Conservation (phyloP, 1,139 yeast genomes). For the Geotrichum australiense region DNA sequence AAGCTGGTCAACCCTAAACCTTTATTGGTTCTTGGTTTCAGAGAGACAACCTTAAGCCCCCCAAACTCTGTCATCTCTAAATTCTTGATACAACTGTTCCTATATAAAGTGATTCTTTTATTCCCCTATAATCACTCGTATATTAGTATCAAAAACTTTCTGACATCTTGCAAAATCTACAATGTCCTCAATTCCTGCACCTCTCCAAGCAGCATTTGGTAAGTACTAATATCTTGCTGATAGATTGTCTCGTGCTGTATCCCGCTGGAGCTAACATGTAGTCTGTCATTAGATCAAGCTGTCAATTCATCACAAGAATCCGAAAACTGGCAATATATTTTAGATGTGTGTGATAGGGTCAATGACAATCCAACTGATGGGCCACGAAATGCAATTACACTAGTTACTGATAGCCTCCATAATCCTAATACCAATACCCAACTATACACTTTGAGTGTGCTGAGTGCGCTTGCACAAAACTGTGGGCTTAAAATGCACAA, state of each 20-base stretch:
- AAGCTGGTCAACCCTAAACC: no score
- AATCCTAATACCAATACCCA: conserved; percentile 74
- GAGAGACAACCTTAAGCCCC: no score
- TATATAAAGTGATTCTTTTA: no score
- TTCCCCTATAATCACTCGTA: no score
- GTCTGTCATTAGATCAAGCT: conserved; percentile 45
- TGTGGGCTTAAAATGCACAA: conserved; percentile 86
- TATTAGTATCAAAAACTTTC: no score
- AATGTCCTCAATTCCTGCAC: neutral
- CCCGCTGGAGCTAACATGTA: neutral
- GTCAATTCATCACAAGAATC: conserved; percentile 74
- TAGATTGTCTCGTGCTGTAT: neutral
- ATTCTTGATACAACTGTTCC: no score
- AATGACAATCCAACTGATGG: conserved; percentile 63
- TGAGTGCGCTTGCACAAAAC: conserved; percentile 79
- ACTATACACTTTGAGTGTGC: conserved; percentile 61
- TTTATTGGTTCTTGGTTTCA: no score
- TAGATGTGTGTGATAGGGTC: conserved; percentile 79
- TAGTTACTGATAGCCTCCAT: conserved; percentile 48
- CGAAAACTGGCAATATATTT: conserved; percentile 79
- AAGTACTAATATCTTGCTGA: neutral
- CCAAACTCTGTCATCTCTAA: no score
- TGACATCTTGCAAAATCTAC: neutral
- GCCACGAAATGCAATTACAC: conserved; percentile 46
- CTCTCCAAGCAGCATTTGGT: conserved; percentile 8